Percentiles rank a stretch among this genome's conserved stretches.
Evolutionary conservation across 1,284 basidiomycete genomes (phyloP).

Genomic region (Cerioporus squamosus): DNA sequence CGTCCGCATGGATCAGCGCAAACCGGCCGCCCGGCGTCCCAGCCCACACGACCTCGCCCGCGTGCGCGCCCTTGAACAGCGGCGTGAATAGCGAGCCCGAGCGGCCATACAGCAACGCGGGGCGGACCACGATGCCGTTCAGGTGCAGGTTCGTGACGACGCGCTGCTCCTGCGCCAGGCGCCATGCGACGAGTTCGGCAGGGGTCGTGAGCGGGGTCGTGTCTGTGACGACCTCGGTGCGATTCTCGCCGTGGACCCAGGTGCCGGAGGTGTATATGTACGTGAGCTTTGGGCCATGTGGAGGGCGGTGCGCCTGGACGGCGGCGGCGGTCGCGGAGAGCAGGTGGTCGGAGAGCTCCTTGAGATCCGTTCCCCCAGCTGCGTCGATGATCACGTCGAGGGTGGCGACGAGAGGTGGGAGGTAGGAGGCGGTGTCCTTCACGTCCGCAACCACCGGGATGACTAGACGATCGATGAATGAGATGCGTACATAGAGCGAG

Average conservation of each 20-base stretch:
- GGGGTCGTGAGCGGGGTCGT: constrained; percentile 38
- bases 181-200: constrained; percentile 40
- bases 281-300: constrained; percentile 43
- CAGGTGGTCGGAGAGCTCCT: constrained; percentile 29
- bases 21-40: constrained; percentile 46
- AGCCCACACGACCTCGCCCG: constrained; percentile 43
- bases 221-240: constrained; percentile 39
- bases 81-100: constrained; percentile 44
- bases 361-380: constrained; percentile 33
- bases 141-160: constrained; percentile 38
- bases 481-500: too few species aligned
- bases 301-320: constrained; percentile 33
- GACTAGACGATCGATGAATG: constrained; percentile 34
- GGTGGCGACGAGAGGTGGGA: constrained; percentile 39
- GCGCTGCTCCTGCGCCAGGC: constrained; percentile 40
- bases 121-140: constrained; percentile 56
- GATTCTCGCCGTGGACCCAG: constrained; percentile 51
- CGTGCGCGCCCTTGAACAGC: constrained; percentile 43
- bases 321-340: constrained; percentile 41
- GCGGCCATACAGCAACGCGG: constrained; percentile 51
- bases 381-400: constrained; percentile 52
- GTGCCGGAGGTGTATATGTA: constrained; percentile 56
- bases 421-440: constrained; percentile 42
- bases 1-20: constrained; percentile 52
- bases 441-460: constrained; percentile 50